Base-by-base conservation (phyloP, 2,329 filamentous ascomycete species). In the Ramichloridium luteum region DNA sequence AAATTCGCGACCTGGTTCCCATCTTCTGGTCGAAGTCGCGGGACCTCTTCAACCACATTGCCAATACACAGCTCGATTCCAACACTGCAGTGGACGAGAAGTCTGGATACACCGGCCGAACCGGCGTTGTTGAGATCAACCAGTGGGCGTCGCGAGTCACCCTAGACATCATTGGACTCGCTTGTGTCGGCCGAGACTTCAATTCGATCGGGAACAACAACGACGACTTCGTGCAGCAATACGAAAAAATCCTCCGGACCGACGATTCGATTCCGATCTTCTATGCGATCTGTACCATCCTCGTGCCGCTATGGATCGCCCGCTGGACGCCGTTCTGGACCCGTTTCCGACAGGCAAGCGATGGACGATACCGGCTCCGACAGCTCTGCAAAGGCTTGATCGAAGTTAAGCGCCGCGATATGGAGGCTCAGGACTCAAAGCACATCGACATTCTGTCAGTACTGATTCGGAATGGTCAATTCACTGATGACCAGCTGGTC, bases 1-100 rank as follows among this genome's bases (percentile, higher is more conserved):
- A 36, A 41, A 2, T 54, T 50, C 22, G 42, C 62, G 70, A 86
- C 36, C 61, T 93, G 11, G 88, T 90, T 45, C 77, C 81, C 0
- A 59, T 78, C 4, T 92, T 93, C 55, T 93, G 83, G 82, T 46
- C 58, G 12, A 92, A 90, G 56, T 69, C 76, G 1, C 56, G 68
- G 6, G 76, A 86, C 50, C 69, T 76, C 45, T 72, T 76, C 5
- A 55, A 68, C n/a, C 66, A 68, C 29, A 76, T 92, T 54, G 67
- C 64, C 1, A 51, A 56, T 4, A n/a, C n/a, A 8, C 54, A 65
- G 13, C 50, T 72, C 12, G 50, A 10, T 27, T 11, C 16, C 56
- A 8, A 55, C 4, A 5, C 15, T 13, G 12, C 12, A 11, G 14
- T 27, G 6, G 25, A 35, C 11, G 28, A 36, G 26, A n/a, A n/a